These are phyloP conservation scores for Neofusicoccum sp. DNA, from an alignment of 2,329 filamentous ascomycete genomes.

Conservation along the genomic window DNA sequence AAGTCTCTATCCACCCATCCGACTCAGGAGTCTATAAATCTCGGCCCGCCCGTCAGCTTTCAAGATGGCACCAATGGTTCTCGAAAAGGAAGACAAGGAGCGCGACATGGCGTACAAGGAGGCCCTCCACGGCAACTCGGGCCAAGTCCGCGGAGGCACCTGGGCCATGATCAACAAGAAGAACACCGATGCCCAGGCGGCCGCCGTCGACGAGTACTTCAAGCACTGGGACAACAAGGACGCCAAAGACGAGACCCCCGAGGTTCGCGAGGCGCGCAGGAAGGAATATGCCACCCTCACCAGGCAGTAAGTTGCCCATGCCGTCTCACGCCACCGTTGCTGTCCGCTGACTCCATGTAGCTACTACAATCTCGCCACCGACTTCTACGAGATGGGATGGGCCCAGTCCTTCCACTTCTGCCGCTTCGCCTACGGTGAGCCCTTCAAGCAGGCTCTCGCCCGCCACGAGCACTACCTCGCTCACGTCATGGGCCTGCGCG, in stretches of 20 bases:
- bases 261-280: constrained; percentile 76
- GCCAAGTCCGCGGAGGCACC: constrained; percentile 71
- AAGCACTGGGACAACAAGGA: constrained; percentile 93
- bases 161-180: constrained; percentile 79
- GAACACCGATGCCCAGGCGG: constrained; percentile 75
- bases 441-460: constrained; percentile 88
- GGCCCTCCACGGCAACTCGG: constrained; percentile 77
- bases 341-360: constrained; percentile 48
- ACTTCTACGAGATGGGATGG: constrained; percentile 97
- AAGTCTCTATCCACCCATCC: constrained; percentile 3
- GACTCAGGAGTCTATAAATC: constrained; percentile 9
- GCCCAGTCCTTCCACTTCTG: constrained; percentile 97
- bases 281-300: constrained; percentile 93
- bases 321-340: constrained; percentile 25
- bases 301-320: constrained; percentile 71
- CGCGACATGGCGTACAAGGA: constrained; percentile 92
- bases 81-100: constrained; percentile 80
- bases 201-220: constrained; percentile 88
- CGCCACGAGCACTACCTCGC: constrained; percentile 98
- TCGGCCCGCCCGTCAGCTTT: constrained; percentile 5
- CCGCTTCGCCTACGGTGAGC: constrained; percentile 83
- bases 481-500: constrained; percentile 80
- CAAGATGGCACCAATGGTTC: constrained; percentile 57
- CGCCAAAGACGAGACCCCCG: constrained; percentile 77
- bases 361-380: constrained; percentile 97